phyloP scores from a whole-genome alignment of 306 rosid species.

The Vigna angularis region DNA sequence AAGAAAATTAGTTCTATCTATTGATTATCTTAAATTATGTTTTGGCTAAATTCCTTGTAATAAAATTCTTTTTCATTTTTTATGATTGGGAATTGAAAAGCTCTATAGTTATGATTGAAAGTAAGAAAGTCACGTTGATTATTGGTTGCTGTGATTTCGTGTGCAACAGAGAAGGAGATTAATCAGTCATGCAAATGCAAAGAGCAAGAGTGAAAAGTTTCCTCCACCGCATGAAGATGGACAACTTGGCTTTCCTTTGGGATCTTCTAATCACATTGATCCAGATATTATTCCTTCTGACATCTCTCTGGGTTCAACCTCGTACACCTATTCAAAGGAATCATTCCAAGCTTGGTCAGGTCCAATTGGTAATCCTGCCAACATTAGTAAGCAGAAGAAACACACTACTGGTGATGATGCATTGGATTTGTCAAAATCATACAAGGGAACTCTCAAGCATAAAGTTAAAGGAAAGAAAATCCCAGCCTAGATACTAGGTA shows the following conservation, averaged over 20 bases:
- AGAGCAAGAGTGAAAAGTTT: constrained; percentile 97
- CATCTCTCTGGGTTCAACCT: constrained; percentile 68
- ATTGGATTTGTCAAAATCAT: constrained; percentile 57
- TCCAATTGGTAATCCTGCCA: constrained; percentile 69
- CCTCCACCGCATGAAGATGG: constrained; percentile 98
- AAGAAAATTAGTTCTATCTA: constrained; percentile 27
- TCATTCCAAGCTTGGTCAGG: constrained; percentile 87
- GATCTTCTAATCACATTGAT: constrained; percentile 84
- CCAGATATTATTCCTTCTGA: constrained; percentile 74
- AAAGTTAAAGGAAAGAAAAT: constrained; percentile 70
- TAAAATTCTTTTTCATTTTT: constrained; percentile 8
- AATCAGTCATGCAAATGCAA: constrained; percentile 85
- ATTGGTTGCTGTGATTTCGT: constrained; percentile 37
- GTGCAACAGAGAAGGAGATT: constrained; percentile 82
- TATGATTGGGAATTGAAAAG: background rate
- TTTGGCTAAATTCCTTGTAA: background rate
- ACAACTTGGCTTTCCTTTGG: constrained; percentile 78
- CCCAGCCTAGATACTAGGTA: constrained; percentile 46
- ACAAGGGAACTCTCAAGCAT: constrained; percentile 47
- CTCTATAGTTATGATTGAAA: constrained; percentile 13
- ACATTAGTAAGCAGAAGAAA: constrained; percentile 65
- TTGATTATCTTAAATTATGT: constrained; percentile 3
- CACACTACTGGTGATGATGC: constrained; percentile 58
- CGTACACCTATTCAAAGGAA: constrained; percentile 70
- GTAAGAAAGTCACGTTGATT: constrained; percentile 3